phyloP scores from a whole-genome alignment of 148 eudicot genomes.

The Rhododendron ovatum region DNA sequence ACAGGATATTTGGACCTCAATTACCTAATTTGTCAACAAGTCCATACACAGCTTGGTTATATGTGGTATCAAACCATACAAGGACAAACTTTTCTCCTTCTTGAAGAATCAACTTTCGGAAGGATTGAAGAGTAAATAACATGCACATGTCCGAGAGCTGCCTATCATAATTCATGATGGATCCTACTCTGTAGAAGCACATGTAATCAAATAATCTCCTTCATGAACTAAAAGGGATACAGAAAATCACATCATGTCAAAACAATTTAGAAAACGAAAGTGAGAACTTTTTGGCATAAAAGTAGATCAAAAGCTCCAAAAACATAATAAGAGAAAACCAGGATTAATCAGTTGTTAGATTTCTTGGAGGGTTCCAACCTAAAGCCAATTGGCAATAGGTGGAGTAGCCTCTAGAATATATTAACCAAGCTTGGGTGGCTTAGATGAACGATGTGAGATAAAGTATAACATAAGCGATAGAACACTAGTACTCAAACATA shows the following conservation, averaged over 20 bases:
- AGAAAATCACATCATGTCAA: constrained; percentile 7
- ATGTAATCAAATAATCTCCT: background rate
- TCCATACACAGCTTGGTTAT: constrained; percentile 98
- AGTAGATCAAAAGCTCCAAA: background rate
- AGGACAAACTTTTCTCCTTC: constrained; percentile 99
- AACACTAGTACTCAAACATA: background rate
- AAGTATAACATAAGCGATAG: background rate
- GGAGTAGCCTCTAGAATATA: too few relatives aligned
- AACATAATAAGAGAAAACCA: background rate
- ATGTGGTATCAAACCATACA: constrained; percentile 95
- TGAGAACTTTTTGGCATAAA: background rate
- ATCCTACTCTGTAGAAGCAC: constrained; percentile 45
- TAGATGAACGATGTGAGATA: too few relatives aligned
- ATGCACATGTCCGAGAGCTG: constrained; percentile 73
- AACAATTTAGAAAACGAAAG: background rate
- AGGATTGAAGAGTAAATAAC: constrained; percentile 77
- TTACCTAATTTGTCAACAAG: constrained; percentile 96
- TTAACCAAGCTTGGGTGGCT: too few relatives aligned
- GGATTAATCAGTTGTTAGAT: background rate
- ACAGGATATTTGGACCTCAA: constrained; percentile 2
- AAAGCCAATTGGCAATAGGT: too few relatives aligned
- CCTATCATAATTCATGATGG: constrained; percentile 39
- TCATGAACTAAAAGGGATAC: background rate
- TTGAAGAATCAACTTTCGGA: constrained; percentile 88
- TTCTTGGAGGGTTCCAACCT: too few relatives aligned